Conservation (phyloP, 2,329 filamentous ascomycete species). For the Penicillium sp. region DNA sequence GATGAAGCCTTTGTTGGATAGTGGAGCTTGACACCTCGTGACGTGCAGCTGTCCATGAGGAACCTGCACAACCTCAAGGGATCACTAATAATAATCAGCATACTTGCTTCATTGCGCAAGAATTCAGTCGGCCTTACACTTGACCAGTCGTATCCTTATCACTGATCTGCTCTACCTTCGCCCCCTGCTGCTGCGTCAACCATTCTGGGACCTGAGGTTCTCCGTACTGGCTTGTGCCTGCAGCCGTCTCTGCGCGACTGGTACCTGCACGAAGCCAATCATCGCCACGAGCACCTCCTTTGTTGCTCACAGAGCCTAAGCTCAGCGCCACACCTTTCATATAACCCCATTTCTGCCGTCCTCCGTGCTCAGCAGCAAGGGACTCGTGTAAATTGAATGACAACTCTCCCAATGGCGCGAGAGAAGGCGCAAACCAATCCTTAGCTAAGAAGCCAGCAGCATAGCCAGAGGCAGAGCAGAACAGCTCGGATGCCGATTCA, state of each 20-base stretch:
- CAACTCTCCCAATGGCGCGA: constrained; percentile 53
- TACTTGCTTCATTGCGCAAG: no score
- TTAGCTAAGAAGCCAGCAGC: constrained; percentile 65
- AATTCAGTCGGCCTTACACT: no score
- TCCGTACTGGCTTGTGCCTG: constrained; percentile 28
- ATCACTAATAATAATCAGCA: no score
- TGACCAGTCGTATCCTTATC: no score
- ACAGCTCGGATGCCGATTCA: constrained; percentile 53
- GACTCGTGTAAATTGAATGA: constrained; percentile 62
- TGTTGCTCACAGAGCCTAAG: constrained; percentile 37
- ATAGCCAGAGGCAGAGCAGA: constrained; percentile 64
- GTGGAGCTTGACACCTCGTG: no score
- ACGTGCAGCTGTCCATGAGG: no score
- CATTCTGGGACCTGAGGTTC: constrained; percentile 46
- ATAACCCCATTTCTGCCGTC: constrained; percentile 52
- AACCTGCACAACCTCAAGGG: no score
- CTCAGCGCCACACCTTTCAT: constrained; percentile 52
- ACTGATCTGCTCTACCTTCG: no score
- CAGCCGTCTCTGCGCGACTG: constrained; percentile 51
- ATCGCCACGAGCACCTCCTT: constrained; percentile 44
- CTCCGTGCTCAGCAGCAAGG: constrained; percentile 55
- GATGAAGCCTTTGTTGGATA: no score
- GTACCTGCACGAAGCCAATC: constrained; percentile 60
- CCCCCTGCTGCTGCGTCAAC: constrained; percentile 50
- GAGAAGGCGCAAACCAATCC: constrained; percentile 59